A percentile compares a stretch with the other conserved stretches of the same genome.
Evolutionary conservation across 805 yeast genomes (phyloP).

Genomic region (Candida sithepensis): DNA sequence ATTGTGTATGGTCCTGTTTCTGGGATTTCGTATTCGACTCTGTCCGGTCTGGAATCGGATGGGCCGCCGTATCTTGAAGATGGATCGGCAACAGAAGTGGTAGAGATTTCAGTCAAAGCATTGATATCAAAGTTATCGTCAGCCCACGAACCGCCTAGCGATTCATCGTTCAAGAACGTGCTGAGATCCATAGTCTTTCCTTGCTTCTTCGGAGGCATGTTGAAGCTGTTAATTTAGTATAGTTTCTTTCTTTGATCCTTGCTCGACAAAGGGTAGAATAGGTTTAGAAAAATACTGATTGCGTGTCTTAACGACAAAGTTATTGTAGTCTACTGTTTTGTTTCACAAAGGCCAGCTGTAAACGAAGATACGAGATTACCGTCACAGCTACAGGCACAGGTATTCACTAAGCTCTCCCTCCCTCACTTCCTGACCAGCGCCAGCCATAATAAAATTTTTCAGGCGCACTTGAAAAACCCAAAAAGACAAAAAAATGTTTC

Average conservation of each 20-base stretch:
- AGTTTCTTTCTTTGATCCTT: background rate
- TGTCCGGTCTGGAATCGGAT: conserved; percentile 39
- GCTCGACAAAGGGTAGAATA: background rate
- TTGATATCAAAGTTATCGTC: conserved; percentile 72
- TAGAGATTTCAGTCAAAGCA: conserved; percentile 17
- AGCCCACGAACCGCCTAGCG: conserved; percentile 79
- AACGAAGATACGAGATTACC: no score
- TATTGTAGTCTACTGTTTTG: no score
- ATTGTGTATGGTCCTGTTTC: conserved; percentile 90
- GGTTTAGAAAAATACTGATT: no score
- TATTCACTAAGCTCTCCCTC: background rate
- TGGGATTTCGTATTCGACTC: conserved; percentile 81
- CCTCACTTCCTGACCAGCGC: background rate
- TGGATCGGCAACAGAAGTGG: conserved; percentile 13
- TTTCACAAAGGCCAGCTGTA: no score
- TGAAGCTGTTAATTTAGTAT: background rate
- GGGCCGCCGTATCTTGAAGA: conserved; percentile 7
- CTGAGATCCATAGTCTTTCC: conserved; percentile 79
- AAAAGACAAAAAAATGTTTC: background rate
- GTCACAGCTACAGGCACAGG: background rate
- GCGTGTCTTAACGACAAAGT: no score
- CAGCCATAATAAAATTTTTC: background rate
- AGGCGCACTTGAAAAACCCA: background rate
- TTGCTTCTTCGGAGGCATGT: conserved; percentile 58
- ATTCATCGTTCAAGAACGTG: conserved; percentile 76